A percentile compares a stretch with the other conserved stretches of the same genome.
Conservation (phyloP, 495 filamentous ascomycete species). For the Annulohypoxylon nitens region DNA sequence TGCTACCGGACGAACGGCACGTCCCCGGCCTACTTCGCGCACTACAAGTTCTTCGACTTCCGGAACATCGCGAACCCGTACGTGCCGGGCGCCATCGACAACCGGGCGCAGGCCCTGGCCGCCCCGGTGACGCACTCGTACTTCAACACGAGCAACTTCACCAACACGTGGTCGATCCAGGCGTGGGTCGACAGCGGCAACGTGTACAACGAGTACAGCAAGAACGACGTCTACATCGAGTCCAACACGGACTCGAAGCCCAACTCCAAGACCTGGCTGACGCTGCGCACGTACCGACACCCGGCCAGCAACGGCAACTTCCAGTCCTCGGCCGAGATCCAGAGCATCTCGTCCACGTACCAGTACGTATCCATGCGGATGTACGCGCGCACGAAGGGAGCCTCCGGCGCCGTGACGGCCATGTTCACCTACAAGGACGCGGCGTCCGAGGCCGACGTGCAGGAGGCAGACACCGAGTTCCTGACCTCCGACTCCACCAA, state of each 20-base stretch:
- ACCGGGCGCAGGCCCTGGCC: constrained; percentile 38
- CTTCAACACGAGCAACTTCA: constrained; percentile 58
- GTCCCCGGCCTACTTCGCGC: constrained; percentile 65
- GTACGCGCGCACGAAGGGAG: constrained; percentile 64
- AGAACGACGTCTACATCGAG: constrained; percentile 74
- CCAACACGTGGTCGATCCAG: constrained; percentile 69
- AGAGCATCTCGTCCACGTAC: constrained; percentile 64
- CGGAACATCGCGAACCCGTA: constrained; percentile 61
- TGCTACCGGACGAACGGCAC: constrained; percentile 64
- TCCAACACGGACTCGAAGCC: constrained; percentile 51
- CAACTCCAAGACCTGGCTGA: constrained; percentile 59
- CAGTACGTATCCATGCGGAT: constrained; percentile 73
- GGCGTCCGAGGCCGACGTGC: constrained; percentile 58
- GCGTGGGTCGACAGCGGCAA: constrained; percentile 64
- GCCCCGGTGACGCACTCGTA: constrained; percentile 56
- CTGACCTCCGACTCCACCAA: constrained; percentile 68
- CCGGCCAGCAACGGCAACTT: constrained; percentile 47
- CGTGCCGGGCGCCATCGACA: constrained; percentile 54
- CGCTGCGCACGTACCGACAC: constrained; percentile 66
- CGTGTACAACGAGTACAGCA: constrained; percentile 71
- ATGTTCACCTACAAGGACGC: constrained; percentile 73
- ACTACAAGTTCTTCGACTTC: constrained; percentile 78
- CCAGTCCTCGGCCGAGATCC: constrained; percentile 70
- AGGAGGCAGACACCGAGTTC: constrained; percentile 84
- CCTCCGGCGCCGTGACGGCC: constrained; percentile 72